Evolutionary conservation across 2,329 filamentous ascomycete species (phyloP).

Genomic region (Microcyclosporella mali): DNA sequence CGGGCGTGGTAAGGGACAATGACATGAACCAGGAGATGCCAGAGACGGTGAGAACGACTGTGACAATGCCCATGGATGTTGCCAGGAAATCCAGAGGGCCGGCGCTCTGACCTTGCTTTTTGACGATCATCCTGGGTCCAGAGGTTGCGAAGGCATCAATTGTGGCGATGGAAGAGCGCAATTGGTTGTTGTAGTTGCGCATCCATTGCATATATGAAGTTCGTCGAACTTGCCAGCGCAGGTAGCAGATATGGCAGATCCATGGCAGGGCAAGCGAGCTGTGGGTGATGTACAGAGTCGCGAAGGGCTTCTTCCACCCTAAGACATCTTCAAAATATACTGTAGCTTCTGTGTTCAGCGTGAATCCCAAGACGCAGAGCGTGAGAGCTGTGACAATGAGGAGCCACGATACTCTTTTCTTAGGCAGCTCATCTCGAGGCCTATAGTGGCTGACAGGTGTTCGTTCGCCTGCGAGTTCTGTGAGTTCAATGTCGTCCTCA

Average conservation of each 20-base stretch:
- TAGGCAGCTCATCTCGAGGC: slow-evolving; percentile 8
- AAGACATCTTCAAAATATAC: slow-evolving; percentile 30
- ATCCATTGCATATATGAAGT: slow-evolving; percentile 24
- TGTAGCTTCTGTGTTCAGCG: slow-evolving; percentile 30
- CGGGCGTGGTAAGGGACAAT: slow-evolving; percentile 28
- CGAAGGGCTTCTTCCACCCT: slow-evolving; percentile 31
- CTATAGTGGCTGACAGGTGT: slow-evolving; percentile 16
- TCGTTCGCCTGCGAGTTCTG: slow-evolving; percentile 17
- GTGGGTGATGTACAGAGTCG: slow-evolving; percentile 30
- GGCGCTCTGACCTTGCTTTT: slow-evolving; percentile 19
- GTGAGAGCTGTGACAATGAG: slow-evolving; percentile 21
- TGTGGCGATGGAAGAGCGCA: slow-evolving; percentile 24
- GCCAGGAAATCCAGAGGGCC: slow-evolving; percentile 28
- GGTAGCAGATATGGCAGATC: slow-evolving; percentile 24
- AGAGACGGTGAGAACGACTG: slow-evolving; percentile 26
- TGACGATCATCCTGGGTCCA: slow-evolving; percentile 21
- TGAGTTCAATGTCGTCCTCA: slow-evolving; percentile 16
- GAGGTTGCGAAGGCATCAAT: slow-evolving; percentile 28
- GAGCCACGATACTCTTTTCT: slow-evolving; percentile 13
- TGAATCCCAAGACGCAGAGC: slow-evolving; percentile 27
- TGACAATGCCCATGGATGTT: slow-evolving; percentile 27
- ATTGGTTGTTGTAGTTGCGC: slow-evolving; percentile 27
- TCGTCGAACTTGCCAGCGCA: slow-evolving; percentile 19
- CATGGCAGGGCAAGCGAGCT: slow-evolving; percentile 28
- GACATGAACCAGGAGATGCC: slow-evolving; percentile 29